Evolutionary conservation across 768 basidiomycete genomes (phyloP), one percentile per base, ranked within the genome.

Genomic region (Lactifluus echinatus): DNA sequence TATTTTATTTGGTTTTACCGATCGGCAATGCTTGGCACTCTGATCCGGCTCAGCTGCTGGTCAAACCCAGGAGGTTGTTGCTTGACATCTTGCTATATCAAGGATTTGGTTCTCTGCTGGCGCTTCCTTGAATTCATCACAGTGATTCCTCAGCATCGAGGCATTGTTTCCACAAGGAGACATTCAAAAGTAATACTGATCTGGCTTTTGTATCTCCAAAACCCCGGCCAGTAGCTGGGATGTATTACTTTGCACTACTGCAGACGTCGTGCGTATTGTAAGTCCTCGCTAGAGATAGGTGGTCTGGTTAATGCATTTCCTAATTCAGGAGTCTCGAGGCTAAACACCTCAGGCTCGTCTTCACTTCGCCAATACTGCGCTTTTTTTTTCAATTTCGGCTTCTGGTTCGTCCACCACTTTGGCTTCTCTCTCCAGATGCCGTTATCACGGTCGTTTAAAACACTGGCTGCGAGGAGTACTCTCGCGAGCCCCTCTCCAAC

Each of bases 21-120:
- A 53, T 58, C 57, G 51, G 31, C 46, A 37, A 57, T 47, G 31
- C 33, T 40, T 28, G 46, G 34, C 46, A 43, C 33, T n/a, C 17
- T 15, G 56, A 26, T 47, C 40, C 7, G n/a, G 47, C 21, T 43
- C 34, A 29, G 21, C 29, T 24, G 28, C 26, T 37, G 12, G 36
- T 46, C 42, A 46, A 29, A 14, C 48, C 29, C 42, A 29, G 26
- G 33, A 44, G 6, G 21, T n/a, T 2, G 10, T 40, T 42, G 21
- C 3, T 21, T 2, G 40, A 42, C 40, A 42, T 4, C 40, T 37
- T 40, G 37, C 46, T 26, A 48, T 29, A 58, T 53, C 29, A 28
- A 36, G 46, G 42, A 23, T n/a, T 48, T 36, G 44, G 29, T 21
- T 11, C 43, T 39, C 19, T 24, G 21, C 29, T 48, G 47, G 8